Evolutionary conservation across 805 yeast species (phyloP).

Genomic region (Myxozyma sirexii): DNA sequence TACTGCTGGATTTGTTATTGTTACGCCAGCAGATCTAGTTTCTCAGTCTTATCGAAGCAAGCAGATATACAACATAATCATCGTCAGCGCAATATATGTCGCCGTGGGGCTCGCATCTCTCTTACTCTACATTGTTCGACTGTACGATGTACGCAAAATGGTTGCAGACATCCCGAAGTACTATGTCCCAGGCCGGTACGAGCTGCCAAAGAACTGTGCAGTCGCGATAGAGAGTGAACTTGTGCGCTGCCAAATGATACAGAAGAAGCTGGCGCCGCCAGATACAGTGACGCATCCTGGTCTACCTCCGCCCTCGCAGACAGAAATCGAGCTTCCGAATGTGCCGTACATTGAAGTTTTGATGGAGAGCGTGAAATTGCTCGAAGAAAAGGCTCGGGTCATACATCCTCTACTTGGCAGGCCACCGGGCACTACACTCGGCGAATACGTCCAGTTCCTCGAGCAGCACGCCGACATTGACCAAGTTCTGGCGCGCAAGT

Average conservation of each 20-base stretch:
- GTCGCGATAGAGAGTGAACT: constrained; percentile 48
- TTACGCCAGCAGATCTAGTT: constrained; percentile 80
- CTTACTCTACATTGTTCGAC: constrained; percentile 59
- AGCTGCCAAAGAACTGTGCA: constrained; percentile 55
- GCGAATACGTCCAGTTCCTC: constrained; percentile 57
- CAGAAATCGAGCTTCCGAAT: constrained; percentile 38
- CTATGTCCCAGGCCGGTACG: constrained; percentile 69
- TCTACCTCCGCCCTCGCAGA: constrained; percentile 49
- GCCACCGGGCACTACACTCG: constrained; percentile 53
- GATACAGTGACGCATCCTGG: constrained; percentile 56
- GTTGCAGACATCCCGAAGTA: constrained; percentile 77
- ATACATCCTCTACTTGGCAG: constrained; percentile 41
- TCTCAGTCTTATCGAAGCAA: constrained; percentile 60
- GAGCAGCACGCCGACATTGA: constrained; percentile 37
- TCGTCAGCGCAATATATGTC: constrained; percentile 73
- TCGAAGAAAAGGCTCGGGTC: constrained; percentile 35
- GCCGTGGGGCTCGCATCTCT: constrained; percentile 56
- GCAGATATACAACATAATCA: constrained; percentile 77
- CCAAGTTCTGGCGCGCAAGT: constrained; percentile 38
- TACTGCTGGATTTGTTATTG: constrained; percentile 61
- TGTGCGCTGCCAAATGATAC: constrained; percentile 49
- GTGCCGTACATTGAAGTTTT: constrained; percentile 39
- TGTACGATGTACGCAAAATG: constrained; percentile 58
- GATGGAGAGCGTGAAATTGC: constrained; percentile 35
- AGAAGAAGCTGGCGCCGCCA: constrained; percentile 48